These are phyloP conservation scores for Boeremia exigua DNA, from an alignment of 2,329 filamentous ascomycete genomes.

Conservation along the genomic window DNA sequence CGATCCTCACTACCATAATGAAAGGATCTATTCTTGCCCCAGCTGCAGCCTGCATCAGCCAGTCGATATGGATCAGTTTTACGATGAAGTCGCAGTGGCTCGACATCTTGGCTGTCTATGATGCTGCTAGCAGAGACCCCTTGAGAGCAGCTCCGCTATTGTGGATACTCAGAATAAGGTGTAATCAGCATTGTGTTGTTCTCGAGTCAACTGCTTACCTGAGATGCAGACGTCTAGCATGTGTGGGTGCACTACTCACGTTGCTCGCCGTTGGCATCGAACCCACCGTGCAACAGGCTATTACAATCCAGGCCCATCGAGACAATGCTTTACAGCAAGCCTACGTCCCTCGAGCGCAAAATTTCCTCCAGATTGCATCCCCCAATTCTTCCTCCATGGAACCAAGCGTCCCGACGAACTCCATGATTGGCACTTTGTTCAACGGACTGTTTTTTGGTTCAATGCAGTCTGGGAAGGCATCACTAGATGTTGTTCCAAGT, in stretches of 20 bases:
- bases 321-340: too few species aligned
- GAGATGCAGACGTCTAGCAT: neutral
- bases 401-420: too few species aligned
- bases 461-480: too few species aligned
- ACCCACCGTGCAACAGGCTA: neutral
- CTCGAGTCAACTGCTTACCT: neutral
- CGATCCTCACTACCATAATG: neutral
- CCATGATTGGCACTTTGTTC: too few species aligned
- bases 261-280: neutral
- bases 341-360: too few species aligned
- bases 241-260: neutral
- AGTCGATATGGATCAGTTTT: neutral
- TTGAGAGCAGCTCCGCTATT: neutral
- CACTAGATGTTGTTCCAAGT: too few species aligned
- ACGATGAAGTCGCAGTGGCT: neutral
- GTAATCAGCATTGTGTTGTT: too few species aligned
- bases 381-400: too few species aligned
- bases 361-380: too few species aligned
- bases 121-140: neutral
- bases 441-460: too few species aligned
- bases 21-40: neutral
- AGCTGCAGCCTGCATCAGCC: neutral
- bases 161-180: neutral
- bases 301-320: too few species aligned
- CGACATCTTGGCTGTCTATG: neutral